phyloP scores from a whole-genome alignment of 345 rosid genomes.

The Populus pruinosa region DNA sequence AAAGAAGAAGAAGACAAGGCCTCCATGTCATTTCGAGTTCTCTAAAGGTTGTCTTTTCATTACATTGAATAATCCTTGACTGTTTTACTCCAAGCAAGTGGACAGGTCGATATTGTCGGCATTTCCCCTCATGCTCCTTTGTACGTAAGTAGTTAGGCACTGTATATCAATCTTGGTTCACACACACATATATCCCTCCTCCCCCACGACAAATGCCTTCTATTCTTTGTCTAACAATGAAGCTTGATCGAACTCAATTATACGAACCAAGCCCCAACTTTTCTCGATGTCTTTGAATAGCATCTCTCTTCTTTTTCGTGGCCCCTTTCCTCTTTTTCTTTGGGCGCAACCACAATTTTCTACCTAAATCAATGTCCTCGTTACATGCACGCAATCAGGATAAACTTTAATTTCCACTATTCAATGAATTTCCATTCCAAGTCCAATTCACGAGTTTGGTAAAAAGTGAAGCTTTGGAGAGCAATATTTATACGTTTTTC shows the following conservation, averaged over 20 bases:
- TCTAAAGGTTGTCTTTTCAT: background rate
- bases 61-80: background rate
- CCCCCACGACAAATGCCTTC: background rate
- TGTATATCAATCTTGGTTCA: background rate
- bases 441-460: background rate
- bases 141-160: background rate
- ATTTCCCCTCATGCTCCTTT: background rate
- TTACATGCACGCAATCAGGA: background rate
- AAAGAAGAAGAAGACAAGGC: background rate
- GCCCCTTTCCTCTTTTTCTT: background rate
- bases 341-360: conserved; percentile 5
- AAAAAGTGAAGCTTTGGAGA: background rate
- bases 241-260: too few relatives aligned
- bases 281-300: background rate
- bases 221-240: too few relatives aligned
- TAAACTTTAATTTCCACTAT: background rate
- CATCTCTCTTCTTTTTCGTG: background rate
- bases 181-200: too few relatives aligned
- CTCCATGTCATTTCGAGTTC: background rate
- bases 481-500: background rate
- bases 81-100: background rate
- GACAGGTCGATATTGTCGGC: background rate
- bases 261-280: background rate
- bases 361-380: background rate
- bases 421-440: background rate